Evolutionary conservation across 345 rosid genomes (phyloP).

Genomic region (Melastoma malabathricum): DNA sequence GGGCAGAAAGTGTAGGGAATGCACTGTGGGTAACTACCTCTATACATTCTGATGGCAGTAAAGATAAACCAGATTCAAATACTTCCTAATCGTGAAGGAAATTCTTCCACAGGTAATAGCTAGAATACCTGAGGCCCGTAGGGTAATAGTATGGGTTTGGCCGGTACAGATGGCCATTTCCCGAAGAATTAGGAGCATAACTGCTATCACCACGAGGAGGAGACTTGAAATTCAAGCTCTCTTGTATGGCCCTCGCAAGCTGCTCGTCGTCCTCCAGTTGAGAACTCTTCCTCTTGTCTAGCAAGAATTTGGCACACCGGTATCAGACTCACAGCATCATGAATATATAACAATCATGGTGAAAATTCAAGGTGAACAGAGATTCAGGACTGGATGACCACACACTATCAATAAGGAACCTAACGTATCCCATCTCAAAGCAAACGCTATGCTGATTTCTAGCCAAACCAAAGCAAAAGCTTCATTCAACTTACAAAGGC

Average conservation of each 20-base stretch:
- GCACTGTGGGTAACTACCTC: no score
- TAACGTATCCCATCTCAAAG: no score
- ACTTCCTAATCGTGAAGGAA: neutral
- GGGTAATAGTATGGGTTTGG: slow-evolving; percentile 41
- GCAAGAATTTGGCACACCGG: no score
- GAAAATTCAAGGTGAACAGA: no score
- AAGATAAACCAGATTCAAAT: no score
- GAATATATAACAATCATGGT: no score
- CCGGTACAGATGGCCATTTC: slow-evolving; percentile 31
- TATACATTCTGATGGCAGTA: no score
- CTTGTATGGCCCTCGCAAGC: slow-evolving; percentile 85
- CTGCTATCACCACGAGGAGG: slow-evolving; percentile 31
- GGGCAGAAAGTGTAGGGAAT: no score
- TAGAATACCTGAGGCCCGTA: slow-evolving; percentile 59
- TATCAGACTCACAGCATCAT: no score
- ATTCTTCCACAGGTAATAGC: neutral
- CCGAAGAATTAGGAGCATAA: slow-evolving; percentile 12
- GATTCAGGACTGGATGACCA: no score
- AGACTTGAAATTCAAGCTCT: slow-evolving; percentile 57
- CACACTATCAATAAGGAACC: no score
- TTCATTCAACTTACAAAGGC: neutral
- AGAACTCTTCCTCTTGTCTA: slow-evolving; percentile 21
- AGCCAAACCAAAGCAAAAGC: neutral
- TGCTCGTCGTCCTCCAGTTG: slow-evolving; percentile 80
- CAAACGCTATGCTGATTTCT: no score